phyloP scores from a whole-genome alignment of 495 filamentous ascomycete genomes.

The Pseudevernia furfuracea region DNA sequence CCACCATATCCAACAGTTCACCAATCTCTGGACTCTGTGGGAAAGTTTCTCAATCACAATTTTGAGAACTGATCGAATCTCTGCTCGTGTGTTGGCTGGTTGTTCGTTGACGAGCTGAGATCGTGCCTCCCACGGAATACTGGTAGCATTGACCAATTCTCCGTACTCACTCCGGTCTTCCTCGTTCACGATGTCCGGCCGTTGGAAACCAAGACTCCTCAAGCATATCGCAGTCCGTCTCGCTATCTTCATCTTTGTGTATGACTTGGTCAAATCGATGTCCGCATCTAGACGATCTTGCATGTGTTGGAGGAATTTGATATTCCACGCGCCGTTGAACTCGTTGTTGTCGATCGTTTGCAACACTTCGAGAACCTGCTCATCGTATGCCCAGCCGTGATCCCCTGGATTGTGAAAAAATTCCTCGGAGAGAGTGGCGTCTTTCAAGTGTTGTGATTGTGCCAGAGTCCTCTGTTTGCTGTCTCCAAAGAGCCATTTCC shows the following conservation, averaged over 20 bases:
- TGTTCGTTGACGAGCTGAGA: neutral
- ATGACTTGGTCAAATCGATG: neutral
- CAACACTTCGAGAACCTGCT: neutral
- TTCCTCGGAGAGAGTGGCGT: neutral
- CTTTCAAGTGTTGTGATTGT: slow-evolving; percentile 14
- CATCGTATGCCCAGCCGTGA: neutral
- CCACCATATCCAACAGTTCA: neutral
- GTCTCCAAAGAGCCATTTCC: slow-evolving; percentile 16
- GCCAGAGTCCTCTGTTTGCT: slow-evolving; percentile 2
- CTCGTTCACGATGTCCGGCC: neutral
- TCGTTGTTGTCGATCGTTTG: neutral
- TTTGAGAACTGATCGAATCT: neutral
- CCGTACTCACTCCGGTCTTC: neutral
- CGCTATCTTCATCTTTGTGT: neutral
- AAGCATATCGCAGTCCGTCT: neutral
- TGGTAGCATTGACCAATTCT: neutral
- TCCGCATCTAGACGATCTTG: neutral
- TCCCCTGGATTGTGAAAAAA: neutral
- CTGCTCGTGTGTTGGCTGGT: neutral
- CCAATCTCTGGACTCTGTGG: neutral
- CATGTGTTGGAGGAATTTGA: neutral
- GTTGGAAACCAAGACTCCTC: neutral
- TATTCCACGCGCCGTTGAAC: neutral
- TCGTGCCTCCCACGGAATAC: neutral
- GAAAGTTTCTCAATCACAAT: neutral